Evolutionary conservation across 257 asterid genomes (phyloP), one percentile per base, ranked within the genome.

Genomic region (Solanum okadae): DNA sequence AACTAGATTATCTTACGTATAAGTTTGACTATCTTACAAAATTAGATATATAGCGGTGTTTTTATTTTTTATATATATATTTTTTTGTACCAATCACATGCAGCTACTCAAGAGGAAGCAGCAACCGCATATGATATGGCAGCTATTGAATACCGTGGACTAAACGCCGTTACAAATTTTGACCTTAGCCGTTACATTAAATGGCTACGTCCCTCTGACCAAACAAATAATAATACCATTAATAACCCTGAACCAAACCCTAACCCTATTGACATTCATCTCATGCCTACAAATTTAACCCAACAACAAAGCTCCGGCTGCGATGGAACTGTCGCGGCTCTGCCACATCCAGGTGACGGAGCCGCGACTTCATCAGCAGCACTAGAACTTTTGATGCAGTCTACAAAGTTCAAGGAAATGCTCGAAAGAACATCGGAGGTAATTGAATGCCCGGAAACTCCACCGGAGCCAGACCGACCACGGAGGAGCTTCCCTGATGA

Each of bases 41-140:
- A 7, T 56, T 56, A 18, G 4, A 56, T 6, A 8, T 56, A 56
- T 56, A 6, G n/a, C 10, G 4, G 10, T 18, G n/a, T 56, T 56
- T 56, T 56, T 6, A 15, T n/a, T n/a, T n/a, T 34, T 4, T 34
- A 34, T 34, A 4, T 34, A 34, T 34, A 34, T 34, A 34, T 34
- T 4, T 34, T 34, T 52, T 56, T 18, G 1, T 18, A 56, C n/a
- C 12, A 61, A 23, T 23, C 70, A 61, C 7, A 25, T 42, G 92
- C 90, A 97, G 99, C 98, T 84, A 97, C 99, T 3, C 97, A 97
- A 91, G 99, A 97, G 84, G 99, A 97, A 91, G 99, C 99, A 1
- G 99, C 99, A 44, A 90, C 93, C 0, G 99, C 99, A 2, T 97
- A 97, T 52, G 99, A 97, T 93, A 91, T 93, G 95, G 99, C 99